Evolutionary conservation across 768 basidiomycete species (phyloP), one percentile per base, ranked within the genome.

Genomic region (Leccinellum albellum): DNA sequence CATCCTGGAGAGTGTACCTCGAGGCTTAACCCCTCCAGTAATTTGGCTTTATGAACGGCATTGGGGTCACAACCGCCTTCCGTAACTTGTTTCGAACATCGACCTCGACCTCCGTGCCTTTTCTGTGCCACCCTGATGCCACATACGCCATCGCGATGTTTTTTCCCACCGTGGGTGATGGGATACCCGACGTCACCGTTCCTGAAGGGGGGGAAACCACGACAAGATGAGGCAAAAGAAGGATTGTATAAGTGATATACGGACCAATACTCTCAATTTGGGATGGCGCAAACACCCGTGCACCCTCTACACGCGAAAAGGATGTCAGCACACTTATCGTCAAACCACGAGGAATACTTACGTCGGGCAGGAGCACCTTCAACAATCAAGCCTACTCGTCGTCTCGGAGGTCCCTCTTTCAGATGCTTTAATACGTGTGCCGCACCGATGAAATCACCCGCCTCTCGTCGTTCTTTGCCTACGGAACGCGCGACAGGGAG

Each of bases 141-240:
- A 98, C 81, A 65, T 98, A 98, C 1, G 86, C 96, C 96, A 98
- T 98, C 1, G 95, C 93, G 63, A 98, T 92, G 72, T 99, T 98
- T 70, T 88, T 87, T 1, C 83, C 84, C 3, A 94, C 77, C 1
- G 92, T 88, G 0, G 95, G 96, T 0, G 94, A 94, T 14, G 97
- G 97, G 60, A 98, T 97, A 47, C 96, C 97, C 1, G 94, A 98
- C 0, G 95, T 99, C 47, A 98, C 82, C 13, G 74, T 69, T 33
- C 93, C 92, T 70, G 24, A 50, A 14, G 3, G 12, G 20, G 12
- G 13, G 28, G 15, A 8, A 54, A 84, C n/a, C n/a, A 69, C 26
- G 5, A 3, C 6, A 13, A 46, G 50, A 17, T 58, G 46, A 57
- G 48, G 40, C 8, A 32, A 24, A 48, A 60, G 51, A 40, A 61